Conservation (phyloP, 1,284 basidiomycete species). For the Kalmanozyma brasiliensis region DNA sequence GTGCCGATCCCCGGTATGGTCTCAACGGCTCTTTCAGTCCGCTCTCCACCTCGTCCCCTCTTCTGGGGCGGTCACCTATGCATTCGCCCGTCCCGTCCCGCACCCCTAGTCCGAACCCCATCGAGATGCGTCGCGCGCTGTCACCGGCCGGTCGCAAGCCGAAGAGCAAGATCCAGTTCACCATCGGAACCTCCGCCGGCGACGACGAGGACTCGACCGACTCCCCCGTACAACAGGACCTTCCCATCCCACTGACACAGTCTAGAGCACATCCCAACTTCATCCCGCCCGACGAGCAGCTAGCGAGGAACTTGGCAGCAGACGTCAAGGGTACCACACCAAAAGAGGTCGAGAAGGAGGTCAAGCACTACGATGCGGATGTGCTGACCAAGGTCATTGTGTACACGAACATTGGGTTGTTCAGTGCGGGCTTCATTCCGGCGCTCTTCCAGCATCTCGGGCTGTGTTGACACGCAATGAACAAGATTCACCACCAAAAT, state of each 20-base stretch:
- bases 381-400: slow-evolving; percentile 88
- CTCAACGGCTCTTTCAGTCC: slow-evolving; percentile 7
- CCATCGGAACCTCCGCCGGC: slow-evolving; percentile 16
- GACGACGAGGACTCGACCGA: slow-evolving; percentile 9
- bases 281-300: slow-evolving; percentile 29
- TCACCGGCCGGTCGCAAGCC: neutral
- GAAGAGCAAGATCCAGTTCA: slow-evolving; percentile 39
- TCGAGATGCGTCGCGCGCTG: slow-evolving; percentile 14
- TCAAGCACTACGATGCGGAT: slow-evolving; percentile 84
- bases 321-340: slow-evolving; percentile 13
- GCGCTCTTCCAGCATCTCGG: slow-evolving; percentile 48
- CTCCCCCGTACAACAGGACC: slow-evolving; percentile 7
- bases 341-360: slow-evolving; percentile 64
- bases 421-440: slow-evolving; percentile 67
- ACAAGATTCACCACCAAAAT: neutral
- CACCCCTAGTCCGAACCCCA: slow-evolving; percentile 33
- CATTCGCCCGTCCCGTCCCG: slow-evolving; percentile 34
- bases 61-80: slow-evolving; percentile 12
- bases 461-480: slow-evolving; percentile 10
- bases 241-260: slow-evolving; percentile 37
- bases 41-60: neutral
- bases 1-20: slow-evolving; percentile 9
- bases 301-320: slow-evolving; percentile 21
- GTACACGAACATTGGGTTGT: slow-evolving; percentile 83
- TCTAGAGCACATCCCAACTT: slow-evolving; percentile 31